These are phyloP conservation scores for Kuraishia borneana DNA, from an alignment of 805 yeast genomes.

Conservation along the genomic window DNA sequence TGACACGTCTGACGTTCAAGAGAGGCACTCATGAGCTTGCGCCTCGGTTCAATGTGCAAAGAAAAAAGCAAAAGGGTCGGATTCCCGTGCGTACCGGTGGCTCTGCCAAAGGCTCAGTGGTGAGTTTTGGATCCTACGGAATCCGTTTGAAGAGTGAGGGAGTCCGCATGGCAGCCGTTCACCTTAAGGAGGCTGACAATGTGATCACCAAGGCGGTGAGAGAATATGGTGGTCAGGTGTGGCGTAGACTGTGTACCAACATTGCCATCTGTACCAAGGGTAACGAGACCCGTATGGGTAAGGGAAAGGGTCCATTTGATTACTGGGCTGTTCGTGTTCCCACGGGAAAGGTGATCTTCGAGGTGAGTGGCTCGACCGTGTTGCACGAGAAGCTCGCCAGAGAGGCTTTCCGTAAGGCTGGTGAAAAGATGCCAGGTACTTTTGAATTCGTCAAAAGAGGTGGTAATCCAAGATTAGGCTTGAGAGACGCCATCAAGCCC, in stretches of 20 bases:
- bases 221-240: constrained; percentile 62
- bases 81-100: constrained; percentile 94
- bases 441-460: constrained; percentile 70
- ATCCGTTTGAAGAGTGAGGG: constrained; percentile 86
- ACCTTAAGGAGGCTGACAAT: constrained; percentile 83
- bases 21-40: constrained; percentile 60
- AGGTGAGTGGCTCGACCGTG: constrained; percentile 54
- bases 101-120: constrained; percentile 75
- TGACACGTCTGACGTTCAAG: constrained; percentile 6
- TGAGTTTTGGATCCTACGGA: constrained; percentile 78
- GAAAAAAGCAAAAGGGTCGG: constrained; percentile 87
- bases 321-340: constrained; percentile 97
- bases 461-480: constrained; percentile 62
- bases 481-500: constrained; percentile 39
- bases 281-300: constrained; percentile 99
- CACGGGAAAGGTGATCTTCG: constrained; percentile 87
- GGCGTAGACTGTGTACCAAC: constrained; percentile 74
- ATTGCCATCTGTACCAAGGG: constrained; percentile 93
- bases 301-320: constrained; percentile 96
- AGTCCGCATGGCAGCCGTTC: constrained; percentile 72
- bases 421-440: constrained; percentile 84
- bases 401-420: constrained; percentile 84
- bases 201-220: constrained; percentile 77
- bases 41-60: constrained; percentile 58
- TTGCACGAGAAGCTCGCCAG: constrained; percentile 85